Conservation (phyloP, 768 basidiomycete species). For the Suillus alpinus region DNA sequence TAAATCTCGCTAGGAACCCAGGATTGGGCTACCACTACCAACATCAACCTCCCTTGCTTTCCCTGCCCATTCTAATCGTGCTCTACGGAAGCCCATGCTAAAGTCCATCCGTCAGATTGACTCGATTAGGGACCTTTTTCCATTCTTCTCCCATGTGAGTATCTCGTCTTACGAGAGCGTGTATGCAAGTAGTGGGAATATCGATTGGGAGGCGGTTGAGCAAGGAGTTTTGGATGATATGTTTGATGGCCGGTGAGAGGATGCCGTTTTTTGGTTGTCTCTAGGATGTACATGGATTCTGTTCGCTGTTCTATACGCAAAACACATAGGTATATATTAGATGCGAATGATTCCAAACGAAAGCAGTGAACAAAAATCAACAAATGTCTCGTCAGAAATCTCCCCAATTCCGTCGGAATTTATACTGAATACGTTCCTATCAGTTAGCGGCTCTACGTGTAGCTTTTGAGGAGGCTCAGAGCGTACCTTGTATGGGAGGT, state of each 20-base stretch:
- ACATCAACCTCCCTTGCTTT: constrained; percentile 18
- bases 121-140: constrained; percentile 80
- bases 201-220: constrained; percentile 93
- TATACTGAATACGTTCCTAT: constrained; percentile 75
- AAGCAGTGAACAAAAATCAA: constrained; percentile 11
- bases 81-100: constrained; percentile 75
- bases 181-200: constrained; percentile 73
- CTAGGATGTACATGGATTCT: constrained; percentile 11
- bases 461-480: constrained; percentile 5
- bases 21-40: constrained; percentile 19
- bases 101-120: constrained; percentile 68
- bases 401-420: constrained; percentile 85
- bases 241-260: constrained; percentile 71
- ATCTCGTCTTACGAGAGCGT: constrained; percentile 88
- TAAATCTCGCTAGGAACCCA: constrained; percentile 21
- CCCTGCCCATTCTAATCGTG: constrained; percentile 36
- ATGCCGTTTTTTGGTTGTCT: not conserved
- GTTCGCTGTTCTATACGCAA: constrained; percentile 10
- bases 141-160: constrained; percentile 90
- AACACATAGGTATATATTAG: constrained; percentile 26
- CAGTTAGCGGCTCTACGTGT: constrained; percentile 41
- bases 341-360: constrained; percentile 20
- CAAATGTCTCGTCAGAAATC: constrained; percentile 56
- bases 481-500: constrained; percentile 84
- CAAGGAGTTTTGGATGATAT: constrained; percentile 78